Percentiles rank a stretch among this genome's conserved stretches.
phyloP scores from a whole-genome alignment of 179 eudicot genomes.

The Carnegiea gigantea region DNA sequence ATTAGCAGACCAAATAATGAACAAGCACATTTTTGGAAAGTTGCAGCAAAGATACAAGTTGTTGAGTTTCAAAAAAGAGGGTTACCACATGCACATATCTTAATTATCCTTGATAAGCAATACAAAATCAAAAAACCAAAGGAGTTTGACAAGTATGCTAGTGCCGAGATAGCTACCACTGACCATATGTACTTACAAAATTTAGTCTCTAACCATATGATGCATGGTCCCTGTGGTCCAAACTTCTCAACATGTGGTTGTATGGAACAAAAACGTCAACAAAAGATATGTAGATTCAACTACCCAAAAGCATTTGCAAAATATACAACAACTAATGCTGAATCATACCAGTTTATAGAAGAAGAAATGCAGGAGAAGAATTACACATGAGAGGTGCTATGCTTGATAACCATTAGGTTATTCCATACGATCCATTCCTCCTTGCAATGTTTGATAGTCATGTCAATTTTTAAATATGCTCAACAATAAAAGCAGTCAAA shows the following conservation, averaged over 20 bases:
- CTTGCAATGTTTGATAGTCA: constrained; percentile 12
- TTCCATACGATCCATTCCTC: constrained; percentile 24
- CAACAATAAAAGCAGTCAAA: constrained; percentile 15
- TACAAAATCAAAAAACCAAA: background rate
- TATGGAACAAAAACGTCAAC: constrained; percentile 1
- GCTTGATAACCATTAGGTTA: constrained; percentile 17
- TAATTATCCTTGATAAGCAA: constrained; percentile 20
- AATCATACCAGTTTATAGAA: too few species aligned
- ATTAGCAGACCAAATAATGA: background rate
- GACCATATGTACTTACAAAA: background rate
- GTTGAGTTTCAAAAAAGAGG: constrained; percentile 30
- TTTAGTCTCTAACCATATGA: background rate
- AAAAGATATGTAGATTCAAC: background rate
- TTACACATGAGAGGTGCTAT: too few species aligned
- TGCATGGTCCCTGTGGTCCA: constrained; percentile 23
- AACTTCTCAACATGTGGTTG: background rate
- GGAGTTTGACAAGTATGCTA: constrained; percentile 11
- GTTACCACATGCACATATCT: constrained; percentile 18
- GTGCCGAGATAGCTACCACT: constrained; percentile 11
- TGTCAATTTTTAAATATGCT: constrained; percentile 23
- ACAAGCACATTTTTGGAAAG: constrained; percentile 10
- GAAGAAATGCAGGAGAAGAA: too few species aligned
- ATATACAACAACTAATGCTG: too few species aligned
- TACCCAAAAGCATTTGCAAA: too few species aligned
- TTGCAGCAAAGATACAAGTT: background rate